Conservation (phyloP, 2,329 filamentous ascomycete species). For the Dactylellina drechsleri region DNA sequence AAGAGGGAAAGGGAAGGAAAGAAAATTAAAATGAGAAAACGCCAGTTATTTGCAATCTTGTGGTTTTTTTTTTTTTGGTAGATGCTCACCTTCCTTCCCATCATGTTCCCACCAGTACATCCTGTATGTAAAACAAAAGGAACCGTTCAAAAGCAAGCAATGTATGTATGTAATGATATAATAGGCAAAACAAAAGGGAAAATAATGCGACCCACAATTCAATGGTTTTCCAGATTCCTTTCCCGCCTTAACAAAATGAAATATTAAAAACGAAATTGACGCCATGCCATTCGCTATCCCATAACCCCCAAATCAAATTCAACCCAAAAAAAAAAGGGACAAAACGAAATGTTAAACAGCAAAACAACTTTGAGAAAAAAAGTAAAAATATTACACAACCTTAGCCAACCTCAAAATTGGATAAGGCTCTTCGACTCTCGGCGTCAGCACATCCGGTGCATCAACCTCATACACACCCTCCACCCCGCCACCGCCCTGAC, state of each 20-base stretch:
- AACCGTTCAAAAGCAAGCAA: not conserved
- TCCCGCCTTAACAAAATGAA: not conserved
- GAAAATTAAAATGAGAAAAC: slow-evolving; percentile 19
- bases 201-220: slow-evolving; percentile 10
- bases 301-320: slow-evolving; percentile 3
- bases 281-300: not conserved
- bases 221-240: slow-evolving; percentile 16
- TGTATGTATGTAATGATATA: not conserved
- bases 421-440: slow-evolving; percentile 29
- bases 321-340: slow-evolving; percentile 18
- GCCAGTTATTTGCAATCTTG: slow-evolving; percentile 5
- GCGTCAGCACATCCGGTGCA: slow-evolving; percentile 41
- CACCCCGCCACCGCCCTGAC: slow-evolving; percentile 39
- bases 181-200: slow-evolving; percentile 1
- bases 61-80: not conserved
- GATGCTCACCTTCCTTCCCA: not conserved
- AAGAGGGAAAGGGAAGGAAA: slow-evolving; percentile 7
- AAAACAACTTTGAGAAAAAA: slow-evolving; percentile 3
- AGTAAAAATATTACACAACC: slow-evolving; percentile 9
- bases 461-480: slow-evolving; percentile 42
- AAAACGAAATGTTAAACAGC: slow-evolving; percentile 7
- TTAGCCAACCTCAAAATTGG: slow-evolving; percentile 43
- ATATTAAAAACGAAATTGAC: slow-evolving; percentile 1
- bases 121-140: not conserved
- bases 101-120: not conserved